Percentiles rank a stretch among this genome's conserved stretches.
These are phyloP conservation scores for Penicillium samsonianum DNA, from an alignment of 495 filamentous ascomycete genomes.

Conservation along the genomic window DNA sequence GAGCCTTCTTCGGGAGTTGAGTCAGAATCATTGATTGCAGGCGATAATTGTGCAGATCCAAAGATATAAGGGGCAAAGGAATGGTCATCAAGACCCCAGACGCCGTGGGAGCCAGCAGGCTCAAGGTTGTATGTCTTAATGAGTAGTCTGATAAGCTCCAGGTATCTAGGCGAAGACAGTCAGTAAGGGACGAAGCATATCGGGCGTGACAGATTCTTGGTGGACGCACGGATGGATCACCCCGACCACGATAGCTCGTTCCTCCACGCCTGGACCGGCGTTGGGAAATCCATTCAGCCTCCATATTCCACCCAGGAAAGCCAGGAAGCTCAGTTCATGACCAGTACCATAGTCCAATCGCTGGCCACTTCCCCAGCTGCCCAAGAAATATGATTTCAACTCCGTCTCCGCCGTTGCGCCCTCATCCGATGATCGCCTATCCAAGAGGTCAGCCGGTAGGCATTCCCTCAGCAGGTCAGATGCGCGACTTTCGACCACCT, in stretches of 20 bases:
- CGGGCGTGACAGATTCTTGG: not conserved
- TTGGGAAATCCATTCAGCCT: slow-evolving; percentile 75
- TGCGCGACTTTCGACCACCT: slow-evolving; percentile 61
- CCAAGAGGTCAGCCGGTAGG: slow-evolving; percentile 55
- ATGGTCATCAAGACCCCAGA: slow-evolving; percentile 98
- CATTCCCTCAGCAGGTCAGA: slow-evolving; percentile 60
- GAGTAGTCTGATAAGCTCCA: slow-evolving; percentile 74
- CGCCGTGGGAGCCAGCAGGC: slow-evolving; percentile 90
- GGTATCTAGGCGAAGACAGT: slow-evolving; percentile 58
- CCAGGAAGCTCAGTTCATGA: slow-evolving; percentile 91
- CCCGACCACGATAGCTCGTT: slow-evolving; percentile 76
- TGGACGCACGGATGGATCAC: slow-evolving; percentile 74
- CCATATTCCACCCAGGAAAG: slow-evolving; percentile 88
- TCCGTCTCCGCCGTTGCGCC: slow-evolving; percentile 58
- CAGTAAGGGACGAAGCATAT: slow-evolving; percentile 7
- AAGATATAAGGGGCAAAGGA: slow-evolving; percentile 97
- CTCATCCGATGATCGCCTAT: slow-evolving; percentile 31
- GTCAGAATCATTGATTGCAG: slow-evolving; percentile 65
- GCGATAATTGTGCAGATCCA: slow-evolving; percentile 81
- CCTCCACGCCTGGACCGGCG: slow-evolving; percentile 54
- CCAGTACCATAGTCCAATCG: slow-evolving; percentile 94
- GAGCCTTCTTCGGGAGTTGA: slow-evolving; percentile 76
- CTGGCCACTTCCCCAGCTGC: slow-evolving; percentile 84
- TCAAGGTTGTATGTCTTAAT: slow-evolving; percentile 94
- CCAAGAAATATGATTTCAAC: slow-evolving; percentile 76